Percentiles rank a stretch among this genome's conserved stretches.
phyloP scores from a whole-genome alignment of 2,329 filamentous ascomycete species.

The Botryotinia narcissicola region DNA sequence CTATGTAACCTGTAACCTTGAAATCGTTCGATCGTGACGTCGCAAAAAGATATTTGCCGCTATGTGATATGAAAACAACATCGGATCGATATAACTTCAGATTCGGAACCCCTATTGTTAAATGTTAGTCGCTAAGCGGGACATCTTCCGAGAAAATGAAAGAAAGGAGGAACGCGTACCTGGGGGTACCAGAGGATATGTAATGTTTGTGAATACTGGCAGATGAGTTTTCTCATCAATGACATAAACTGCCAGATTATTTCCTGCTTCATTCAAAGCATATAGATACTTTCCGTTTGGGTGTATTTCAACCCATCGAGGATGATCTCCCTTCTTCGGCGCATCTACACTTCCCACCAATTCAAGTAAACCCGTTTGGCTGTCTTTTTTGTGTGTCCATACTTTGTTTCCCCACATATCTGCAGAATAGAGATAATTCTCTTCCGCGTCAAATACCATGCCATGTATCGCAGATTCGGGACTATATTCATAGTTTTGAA shows the following conservation, averaged over 20 bases:
- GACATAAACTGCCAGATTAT: slow-evolving; percentile 76
- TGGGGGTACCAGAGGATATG: slow-evolving; percentile 76
- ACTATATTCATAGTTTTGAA: slow-evolving; percentile 73
- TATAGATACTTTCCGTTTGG: slow-evolving; percentile 76
- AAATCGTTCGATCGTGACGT: slow-evolving; percentile 77
- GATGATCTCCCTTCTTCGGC: slow-evolving; percentile 70
- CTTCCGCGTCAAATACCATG: slow-evolving; percentile 74
- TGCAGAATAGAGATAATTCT: slow-evolving; percentile 75
- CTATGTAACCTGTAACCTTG: slow-evolving; percentile 76
- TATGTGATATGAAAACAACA: slow-evolving; percentile 71
- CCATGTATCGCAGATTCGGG: slow-evolving; percentile 72
- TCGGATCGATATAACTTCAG: slow-evolving; percentile 75
- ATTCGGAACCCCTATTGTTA: slow-evolving; percentile 30
- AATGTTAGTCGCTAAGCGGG: not conserved
- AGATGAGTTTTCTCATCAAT: slow-evolving; percentile 71
- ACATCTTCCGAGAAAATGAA: slow-evolving; percentile 38
- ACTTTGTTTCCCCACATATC: slow-evolving; percentile 76
- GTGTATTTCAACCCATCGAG: slow-evolving; percentile 85
- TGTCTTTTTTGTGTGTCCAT: slow-evolving; percentile 77
- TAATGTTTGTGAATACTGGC: slow-evolving; percentile 74
- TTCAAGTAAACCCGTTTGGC: slow-evolving; percentile 58
- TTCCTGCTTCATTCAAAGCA: slow-evolving; percentile 86
- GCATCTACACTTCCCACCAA: slow-evolving; percentile 72
- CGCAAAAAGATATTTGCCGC: slow-evolving; percentile 75
- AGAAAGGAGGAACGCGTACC: slow-evolving; percentile 44